These are phyloP conservation scores for Tephrocybe rancida DNA, from an alignment of 768 basidiomycete genomes.

Conservation along the genomic window DNA sequence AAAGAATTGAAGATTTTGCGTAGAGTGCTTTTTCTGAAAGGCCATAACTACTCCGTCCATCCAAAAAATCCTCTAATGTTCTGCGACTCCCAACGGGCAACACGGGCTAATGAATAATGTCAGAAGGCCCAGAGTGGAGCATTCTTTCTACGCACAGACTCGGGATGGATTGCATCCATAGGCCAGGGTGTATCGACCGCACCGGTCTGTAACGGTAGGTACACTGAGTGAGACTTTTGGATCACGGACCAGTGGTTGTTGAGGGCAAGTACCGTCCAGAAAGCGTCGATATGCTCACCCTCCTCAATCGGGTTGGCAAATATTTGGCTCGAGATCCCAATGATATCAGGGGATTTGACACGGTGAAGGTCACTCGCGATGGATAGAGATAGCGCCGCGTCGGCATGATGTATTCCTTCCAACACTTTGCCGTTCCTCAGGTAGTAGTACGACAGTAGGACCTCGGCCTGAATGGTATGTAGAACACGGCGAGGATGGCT, in stretches of 20 bases:
- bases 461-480: slow-evolving; percentile 38
- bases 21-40: slow-evolving; percentile 10
- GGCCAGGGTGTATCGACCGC: slow-evolving; percentile 16
- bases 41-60: neutral
- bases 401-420: slow-evolving; percentile 18
- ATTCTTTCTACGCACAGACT: neutral
- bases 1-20: slow-evolving; percentile 3
- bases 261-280: slow-evolving; percentile 21
- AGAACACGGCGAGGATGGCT: slow-evolving; percentile 15
- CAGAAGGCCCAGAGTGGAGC: neutral
- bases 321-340: neutral
- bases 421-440: slow-evolving; percentile 18
- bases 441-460: slow-evolving; percentile 45
- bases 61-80: slow-evolving; percentile 5
- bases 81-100: neutral
- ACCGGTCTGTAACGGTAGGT: neutral
- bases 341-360: slow-evolving; percentile 1
- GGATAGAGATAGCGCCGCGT: slow-evolving; percentile 15
- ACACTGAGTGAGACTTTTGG: slow-evolving; percentile 8
- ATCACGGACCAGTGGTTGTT: slow-evolving; percentile 19
- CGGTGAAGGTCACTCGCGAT: slow-evolving; percentile 18
- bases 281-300: slow-evolving; percentile 19
- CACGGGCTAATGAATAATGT: neutral
- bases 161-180: slow-evolving; percentile 3
- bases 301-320: slow-evolving; percentile 16